Percentiles rank a stretch among this genome's conserved stretches.
Evolutionary conservation across 768 basidiomycete species (phyloP).

Genomic region (Tulasnella sp.): DNA sequence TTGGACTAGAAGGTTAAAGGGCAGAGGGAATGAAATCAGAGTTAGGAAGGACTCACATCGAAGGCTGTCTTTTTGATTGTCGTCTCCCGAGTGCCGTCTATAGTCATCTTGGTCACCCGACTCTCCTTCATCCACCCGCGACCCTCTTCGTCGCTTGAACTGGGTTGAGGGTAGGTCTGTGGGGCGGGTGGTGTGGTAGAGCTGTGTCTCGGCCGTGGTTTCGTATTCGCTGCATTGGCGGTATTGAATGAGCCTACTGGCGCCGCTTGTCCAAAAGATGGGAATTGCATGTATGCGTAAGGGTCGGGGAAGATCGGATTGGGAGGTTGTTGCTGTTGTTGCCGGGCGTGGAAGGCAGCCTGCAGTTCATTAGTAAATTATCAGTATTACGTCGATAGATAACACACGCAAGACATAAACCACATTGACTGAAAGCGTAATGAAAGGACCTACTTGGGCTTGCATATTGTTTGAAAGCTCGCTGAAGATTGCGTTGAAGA

Average conservation of each 20-base stretch:
- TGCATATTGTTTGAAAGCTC: not conserved
- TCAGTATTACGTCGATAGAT: not conserved
- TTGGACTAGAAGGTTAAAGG: not conserved
- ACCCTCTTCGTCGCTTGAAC: not conserved
- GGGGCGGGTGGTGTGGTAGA: not conserved
- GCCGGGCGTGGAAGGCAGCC: not conserved
- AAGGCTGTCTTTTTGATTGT: slow-evolving; percentile 9
- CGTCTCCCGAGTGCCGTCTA: not conserved
- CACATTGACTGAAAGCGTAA: not conserved
- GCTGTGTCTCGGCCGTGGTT: not conserved
- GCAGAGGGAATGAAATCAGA: not conserved
- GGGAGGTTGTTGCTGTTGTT: not conserved
- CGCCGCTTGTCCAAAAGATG: slow-evolving; percentile 2
- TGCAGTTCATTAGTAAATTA: not conserved
- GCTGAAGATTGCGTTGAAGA: slow-evolving; percentile 12
- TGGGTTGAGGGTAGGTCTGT: not conserved
- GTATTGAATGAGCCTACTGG: not conserved
- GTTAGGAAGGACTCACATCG: slow-evolving; percentile 11
- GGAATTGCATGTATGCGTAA: not conserved
- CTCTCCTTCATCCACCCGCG: slow-evolving; percentile 13
- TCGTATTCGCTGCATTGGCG: not conserved
- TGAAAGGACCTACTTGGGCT: slow-evolving; percentile 5
- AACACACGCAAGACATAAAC: not conserved
- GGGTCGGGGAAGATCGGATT: not conserved
- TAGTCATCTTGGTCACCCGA: slow-evolving; percentile 11